These are phyloP conservation scores for Schizopora paradoxa DNA, from an alignment of 1,284 basidiomycete species.

Conservation along the genomic window DNA sequence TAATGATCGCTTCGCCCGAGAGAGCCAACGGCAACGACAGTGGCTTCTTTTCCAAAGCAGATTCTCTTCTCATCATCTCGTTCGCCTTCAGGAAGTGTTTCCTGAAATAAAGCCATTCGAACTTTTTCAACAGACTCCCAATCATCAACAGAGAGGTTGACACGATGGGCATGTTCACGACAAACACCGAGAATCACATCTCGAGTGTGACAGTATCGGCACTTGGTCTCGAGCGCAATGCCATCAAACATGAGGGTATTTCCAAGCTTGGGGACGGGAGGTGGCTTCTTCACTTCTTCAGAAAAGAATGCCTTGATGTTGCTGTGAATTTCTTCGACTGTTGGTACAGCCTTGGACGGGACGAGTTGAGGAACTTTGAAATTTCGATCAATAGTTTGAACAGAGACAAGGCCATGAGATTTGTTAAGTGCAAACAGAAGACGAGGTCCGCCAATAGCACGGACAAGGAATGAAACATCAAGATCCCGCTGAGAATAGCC, in stretches of 20 bases:
- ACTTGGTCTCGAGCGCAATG: not conserved
- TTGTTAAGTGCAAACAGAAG: not conserved
- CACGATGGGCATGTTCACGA: not conserved
- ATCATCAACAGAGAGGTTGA: not conserved
- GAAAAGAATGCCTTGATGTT: not conserved
- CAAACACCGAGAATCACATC: not conserved
- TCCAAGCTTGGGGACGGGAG: not conserved
- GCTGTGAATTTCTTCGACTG: not conserved
- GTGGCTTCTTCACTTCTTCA: not conserved
- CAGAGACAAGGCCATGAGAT: not conserved
- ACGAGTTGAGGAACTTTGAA: not conserved
- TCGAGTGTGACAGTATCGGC: not conserved
- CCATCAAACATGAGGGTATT: not conserved
- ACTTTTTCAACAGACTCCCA: not conserved
- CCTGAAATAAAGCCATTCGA: no score
- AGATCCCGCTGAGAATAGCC: not conserved
- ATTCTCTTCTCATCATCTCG: no score
- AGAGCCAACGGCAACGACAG: not conserved
- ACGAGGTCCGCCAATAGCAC: not conserved
- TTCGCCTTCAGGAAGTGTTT: no score
- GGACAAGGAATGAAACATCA: not conserved
- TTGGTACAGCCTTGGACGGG: not conserved
- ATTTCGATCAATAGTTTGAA: not conserved
- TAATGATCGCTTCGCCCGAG: not conserved
- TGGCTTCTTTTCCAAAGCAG: not conserved